These are phyloP conservation scores for Obelidium mucronatum DNA, from an alignment of 192 early-diverging fungal species.

Conservation along the genomic window DNA sequence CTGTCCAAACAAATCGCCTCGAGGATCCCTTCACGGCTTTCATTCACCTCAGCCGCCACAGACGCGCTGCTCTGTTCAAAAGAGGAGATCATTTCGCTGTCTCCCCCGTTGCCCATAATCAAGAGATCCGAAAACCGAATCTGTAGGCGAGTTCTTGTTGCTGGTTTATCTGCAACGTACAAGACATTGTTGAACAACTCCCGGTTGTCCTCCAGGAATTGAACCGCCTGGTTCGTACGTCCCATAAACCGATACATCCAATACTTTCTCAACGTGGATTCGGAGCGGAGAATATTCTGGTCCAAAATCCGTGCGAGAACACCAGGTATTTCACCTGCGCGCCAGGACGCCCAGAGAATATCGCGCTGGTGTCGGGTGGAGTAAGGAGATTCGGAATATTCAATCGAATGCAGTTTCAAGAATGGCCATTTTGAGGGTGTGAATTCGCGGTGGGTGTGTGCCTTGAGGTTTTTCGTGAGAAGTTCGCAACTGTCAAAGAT, in stretches of 20 bases:
- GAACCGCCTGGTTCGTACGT: conserved; percentile 24
- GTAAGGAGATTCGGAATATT: conserved; percentile 32
- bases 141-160: too few relatives aligned
- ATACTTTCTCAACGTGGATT: conserved; percentile 41
- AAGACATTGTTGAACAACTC: conserved; percentile 32
- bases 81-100: conserved; percentile 32
- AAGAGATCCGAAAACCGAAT: too few relatives aligned
- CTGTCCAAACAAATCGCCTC: too few relatives aligned
- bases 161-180: too few relatives aligned
- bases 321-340: conserved; percentile 48
- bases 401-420: conserved; percentile 6
- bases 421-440: background rate
- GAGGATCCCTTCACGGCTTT: too few relatives aligned
- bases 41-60: too few relatives aligned
- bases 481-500: background rate
- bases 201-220: conserved; percentile 32
- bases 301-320: conserved; percentile 52
- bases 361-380: conserved; percentile 42
- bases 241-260: conserved; percentile 46
- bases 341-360: conserved; percentile 52
- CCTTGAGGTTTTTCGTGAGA: background rate
- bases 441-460: background rate
- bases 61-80: too few relatives aligned
- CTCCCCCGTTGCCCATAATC: conserved; percentile 50
- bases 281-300: conserved; percentile 47